phyloP scores from a whole-genome alignment of 495 filamentous ascomycete species.

The Viridothelium virens region DNA sequence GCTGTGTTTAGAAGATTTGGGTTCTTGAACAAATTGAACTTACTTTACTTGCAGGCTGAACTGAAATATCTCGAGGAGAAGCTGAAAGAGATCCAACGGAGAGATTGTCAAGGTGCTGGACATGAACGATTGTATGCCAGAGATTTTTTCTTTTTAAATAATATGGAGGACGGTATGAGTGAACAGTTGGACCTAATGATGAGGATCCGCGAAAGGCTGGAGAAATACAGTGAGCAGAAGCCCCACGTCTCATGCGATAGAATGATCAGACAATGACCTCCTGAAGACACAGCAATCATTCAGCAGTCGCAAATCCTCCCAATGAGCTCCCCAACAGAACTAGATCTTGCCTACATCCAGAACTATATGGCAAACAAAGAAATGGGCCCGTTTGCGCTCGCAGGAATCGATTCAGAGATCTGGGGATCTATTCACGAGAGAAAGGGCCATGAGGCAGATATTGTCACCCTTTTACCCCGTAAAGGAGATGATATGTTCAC shows the following conservation, averaged over 20 bases:
- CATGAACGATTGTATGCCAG: background rate
- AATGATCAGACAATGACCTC: background rate
- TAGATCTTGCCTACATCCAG: background rate
- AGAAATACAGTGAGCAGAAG: background rate
- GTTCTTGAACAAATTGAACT: constrained; percentile 9
- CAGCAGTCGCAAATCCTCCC: constrained; percentile 5
- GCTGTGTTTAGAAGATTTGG: constrained; percentile 5
- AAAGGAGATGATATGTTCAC: background rate
- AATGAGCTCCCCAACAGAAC: background rate
- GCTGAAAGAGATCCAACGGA: background rate
- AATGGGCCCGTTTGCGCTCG: constrained; percentile 6
- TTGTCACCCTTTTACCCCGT: background rate
- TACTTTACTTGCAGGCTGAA: constrained; percentile 5
- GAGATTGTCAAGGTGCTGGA: background rate
- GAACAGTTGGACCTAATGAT: background rate
- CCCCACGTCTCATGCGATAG: background rate
- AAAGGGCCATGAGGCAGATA: background rate
- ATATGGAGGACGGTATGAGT: background rate
- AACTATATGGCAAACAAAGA: background rate
- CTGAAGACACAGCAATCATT: background rate
- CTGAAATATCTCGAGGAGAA: constrained; percentile 2
- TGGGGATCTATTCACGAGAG: background rate
- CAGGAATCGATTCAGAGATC: background rate
- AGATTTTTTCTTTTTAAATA: background rate
- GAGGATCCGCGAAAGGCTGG: background rate